Evolutionary conservation across 2,329 filamentous ascomycete genomes (phyloP), one percentile per base, ranked within the genome.

Genomic region (Elsinoe batatas): DNA sequence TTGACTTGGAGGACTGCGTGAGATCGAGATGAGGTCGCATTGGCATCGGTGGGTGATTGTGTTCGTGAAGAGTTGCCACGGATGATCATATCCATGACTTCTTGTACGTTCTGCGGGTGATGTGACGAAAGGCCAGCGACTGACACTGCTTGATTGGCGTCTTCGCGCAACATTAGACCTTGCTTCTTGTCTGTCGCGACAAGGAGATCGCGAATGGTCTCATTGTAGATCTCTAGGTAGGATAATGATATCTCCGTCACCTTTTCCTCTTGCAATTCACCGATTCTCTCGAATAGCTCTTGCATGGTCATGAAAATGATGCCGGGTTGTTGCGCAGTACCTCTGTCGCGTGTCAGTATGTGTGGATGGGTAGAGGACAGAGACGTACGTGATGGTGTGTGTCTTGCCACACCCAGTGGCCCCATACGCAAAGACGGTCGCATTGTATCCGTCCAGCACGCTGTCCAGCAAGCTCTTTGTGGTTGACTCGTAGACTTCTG

Each of bases 221-320:
- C 93, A 68, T 98, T 98, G 78, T 98, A 98, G 61, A 98, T 98
- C 68, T 98, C 93, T 36, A 98, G 79, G 66, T 97, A 98, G 0
- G 91, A 96, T 13, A 98, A 80, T 0, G 91, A 89, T 54, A 98
- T 77, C 65, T 97, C 93, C 3, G 90, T 93, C 26, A 83, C 78
- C 71, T 96, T 97, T 58, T 95, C 90, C 57, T 87, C 83, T 59
- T 84, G 85, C 54, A 88, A 75, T 56, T 97, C 93, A n/a, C 78
- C 76, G 62, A 98, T 95, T 70, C 91, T 88, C 73, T 98, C 93
- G 66, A 98, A 98, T 20, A 98, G 77, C 71, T 98, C 93, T 71
- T 97, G 91, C 91, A 98, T 98, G 1, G 93, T 97, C 64, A 98
- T 75, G 73, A 97, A 98, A 68, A 98, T 98, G 65, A 98, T 97